Evolutionary conservation across 768 basidiomycete species (phyloP).

Genomic region (Phlebiopsis flavidoalba): DNA sequence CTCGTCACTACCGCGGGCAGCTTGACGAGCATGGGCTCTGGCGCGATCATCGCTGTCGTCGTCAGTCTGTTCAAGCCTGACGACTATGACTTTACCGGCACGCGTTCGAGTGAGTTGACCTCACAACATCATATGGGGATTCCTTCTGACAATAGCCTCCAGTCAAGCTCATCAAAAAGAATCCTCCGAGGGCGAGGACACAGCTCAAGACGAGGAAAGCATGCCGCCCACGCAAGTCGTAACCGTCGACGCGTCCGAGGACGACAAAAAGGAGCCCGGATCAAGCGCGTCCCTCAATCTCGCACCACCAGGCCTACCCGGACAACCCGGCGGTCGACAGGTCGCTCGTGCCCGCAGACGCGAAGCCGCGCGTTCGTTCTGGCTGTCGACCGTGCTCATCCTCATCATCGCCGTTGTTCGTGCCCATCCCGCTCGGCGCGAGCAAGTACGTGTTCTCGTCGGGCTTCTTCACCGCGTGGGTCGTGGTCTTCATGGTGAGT

Average conservation of each 20-base stretch:
- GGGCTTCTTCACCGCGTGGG: slow-evolving; percentile 2
- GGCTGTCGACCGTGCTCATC: slow-evolving; percentile 1
- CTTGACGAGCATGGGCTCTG: neutral
- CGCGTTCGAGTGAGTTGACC: slow-evolving; percentile 20
- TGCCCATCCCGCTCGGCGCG: neutral
- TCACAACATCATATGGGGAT: neutral
- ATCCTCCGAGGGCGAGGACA: neutral
- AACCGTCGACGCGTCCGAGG: neutral
- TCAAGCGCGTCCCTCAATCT: neutral
- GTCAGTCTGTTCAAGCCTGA: slow-evolving; percentile 27
- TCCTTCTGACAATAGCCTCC: neutral
- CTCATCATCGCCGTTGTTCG: slow-evolving; percentile 1
- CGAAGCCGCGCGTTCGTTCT: neutral
- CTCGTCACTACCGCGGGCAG: slow-evolving; percentile 5
- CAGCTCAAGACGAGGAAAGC: neutral
- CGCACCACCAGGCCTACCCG: neutral
- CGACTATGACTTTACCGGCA: slow-evolving; percentile 30
- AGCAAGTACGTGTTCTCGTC: slow-evolving; percentile 3
- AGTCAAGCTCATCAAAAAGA: slow-evolving; percentile 4
- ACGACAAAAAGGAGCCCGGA: neutral
- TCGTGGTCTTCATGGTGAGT: neutral
- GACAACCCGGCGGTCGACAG: neutral
- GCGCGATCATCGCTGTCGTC: slow-evolving; percentile 16
- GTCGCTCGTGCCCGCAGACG: neutral
- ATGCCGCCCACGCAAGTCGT: neutral